phyloP scores from a whole-genome alignment of 305 asterid genomes.

The Fraxinus xanthoxyloides region DNA sequence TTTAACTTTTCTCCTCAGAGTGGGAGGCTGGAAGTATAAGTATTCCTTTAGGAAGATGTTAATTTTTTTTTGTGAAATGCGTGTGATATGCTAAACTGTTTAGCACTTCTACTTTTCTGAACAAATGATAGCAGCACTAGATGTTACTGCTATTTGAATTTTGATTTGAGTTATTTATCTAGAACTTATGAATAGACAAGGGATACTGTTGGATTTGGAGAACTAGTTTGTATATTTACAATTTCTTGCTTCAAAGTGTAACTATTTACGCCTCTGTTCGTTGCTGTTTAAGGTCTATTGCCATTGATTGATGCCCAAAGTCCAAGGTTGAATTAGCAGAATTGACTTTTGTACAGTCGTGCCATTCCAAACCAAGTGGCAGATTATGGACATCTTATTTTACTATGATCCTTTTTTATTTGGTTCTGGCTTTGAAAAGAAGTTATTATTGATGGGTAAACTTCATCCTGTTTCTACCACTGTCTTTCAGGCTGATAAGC shows the following conservation, averaged over 20 bases:
- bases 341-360: conserved; percentile 12
- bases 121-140: background rate
- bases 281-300: background rate
- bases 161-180: background rate
- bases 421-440: conserved; percentile 4
- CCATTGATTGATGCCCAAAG: background rate
- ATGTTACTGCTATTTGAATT: background rate
- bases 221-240: background rate
- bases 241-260: background rate
- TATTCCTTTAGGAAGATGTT: background rate
- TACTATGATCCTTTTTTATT: background rate
- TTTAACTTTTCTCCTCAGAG: background rate
- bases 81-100: background rate
- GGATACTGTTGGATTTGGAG: background rate
- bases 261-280: background rate
- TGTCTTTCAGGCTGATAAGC: conserved; percentile 88
- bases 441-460: conserved; percentile 14
- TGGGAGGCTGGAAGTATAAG: background rate
- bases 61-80: background rate
- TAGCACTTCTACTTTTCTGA: background rate
- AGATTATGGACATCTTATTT: conserved; percentile 3
- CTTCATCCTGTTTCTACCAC: conserved; percentile 14
- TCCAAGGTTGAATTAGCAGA: background rate
- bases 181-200: background rate
- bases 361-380: background rate